Base-by-base conservation (phyloP, 1,139 yeast genomes). In the Taphrina populina region DNA sequence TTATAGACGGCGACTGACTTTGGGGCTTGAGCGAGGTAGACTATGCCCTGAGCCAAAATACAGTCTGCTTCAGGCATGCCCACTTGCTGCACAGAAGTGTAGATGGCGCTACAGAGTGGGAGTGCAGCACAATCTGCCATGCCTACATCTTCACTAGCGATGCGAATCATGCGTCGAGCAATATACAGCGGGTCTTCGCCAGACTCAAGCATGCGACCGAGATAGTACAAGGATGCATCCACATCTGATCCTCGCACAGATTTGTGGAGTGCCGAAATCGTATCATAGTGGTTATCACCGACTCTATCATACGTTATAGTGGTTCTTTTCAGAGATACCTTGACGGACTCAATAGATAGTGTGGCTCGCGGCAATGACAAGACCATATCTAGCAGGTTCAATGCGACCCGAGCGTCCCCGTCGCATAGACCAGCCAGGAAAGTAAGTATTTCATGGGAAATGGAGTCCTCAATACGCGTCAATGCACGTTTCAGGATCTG, bases 11-110 rank as follows among this genome's bases (percentile, higher is more conserved):
- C 83, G 11, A 90, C 88, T 4, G 95, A 84, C 68, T 94, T 94
- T 0, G 82, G 81, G 0, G 97, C 95, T 56, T 81, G 72, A 0
- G 97, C 95, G 26, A 92, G 72, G 62, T 88, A 85, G 29, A 85
- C 88, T 1, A 95, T 90, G 68, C 96, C 88, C 64, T 92, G 98
- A 0, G 92, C 98, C 46, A 92, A 71, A 2, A 88, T 81, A 32
- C 87, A 76, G 66, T 92, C 96, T 1, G 95, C 95, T 66, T 94
- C 98, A 0, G 99, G 99, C 78, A 92, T 76, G 0, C 99, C 99
- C n/a, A 92, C 77, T 69, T 85, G 88, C 70, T 88, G 94, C 3
- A 87, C 81, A 0, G 96, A 90, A 52, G 87, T 88, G 66, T 84
- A 87, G 0, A 95, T 80, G 0, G 96, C 82, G 1, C 86, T 77